Conservation (phyloP, 805 yeast species). For the Lipomyces orientalis region DNA sequence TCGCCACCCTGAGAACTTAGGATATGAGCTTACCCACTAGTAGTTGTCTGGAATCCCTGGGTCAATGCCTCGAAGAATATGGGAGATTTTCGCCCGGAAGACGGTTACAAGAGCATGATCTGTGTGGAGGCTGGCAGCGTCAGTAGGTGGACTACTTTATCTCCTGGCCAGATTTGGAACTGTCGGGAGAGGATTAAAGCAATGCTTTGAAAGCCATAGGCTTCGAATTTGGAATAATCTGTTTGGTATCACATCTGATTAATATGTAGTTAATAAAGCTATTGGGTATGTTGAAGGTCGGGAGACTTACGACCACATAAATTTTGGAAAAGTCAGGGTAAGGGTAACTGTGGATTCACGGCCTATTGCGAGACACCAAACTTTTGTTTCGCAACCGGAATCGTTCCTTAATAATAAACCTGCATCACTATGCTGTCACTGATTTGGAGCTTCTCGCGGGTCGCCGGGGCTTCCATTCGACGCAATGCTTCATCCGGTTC, state of each 20-base stretch:
- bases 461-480: conserved; percentile 11
- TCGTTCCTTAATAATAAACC: background rate
- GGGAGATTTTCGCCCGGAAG: conserved; percentile 87
- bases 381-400: background rate
- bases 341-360: background rate
- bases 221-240: background rate
- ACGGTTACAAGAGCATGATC: conserved; percentile 84
- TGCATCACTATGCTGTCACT: conserved; percentile 19
- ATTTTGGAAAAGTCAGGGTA: background rate
- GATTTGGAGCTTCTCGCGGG: conserved; percentile 18
- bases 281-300: background rate
- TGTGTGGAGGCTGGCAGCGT: conserved; percentile 96
- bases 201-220: conserved; percentile 18
- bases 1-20: background rate
- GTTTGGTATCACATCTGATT: background rate
- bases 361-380: background rate
- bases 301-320: background rate
- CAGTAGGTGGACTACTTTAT: conserved; percentile 63
- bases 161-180: conserved; percentile 77
- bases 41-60: conserved; percentile 99
- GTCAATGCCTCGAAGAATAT: conserved; percentile 75
- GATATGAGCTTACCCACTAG: conserved; percentile 47
- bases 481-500: conserved; percentile 12
- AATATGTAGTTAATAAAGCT: background rate
- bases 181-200: conserved; percentile 63